Evolutionary conservation across 176 grass and related monocot genomes (phyloP).

Genomic region (Carex kokanica): DNA sequence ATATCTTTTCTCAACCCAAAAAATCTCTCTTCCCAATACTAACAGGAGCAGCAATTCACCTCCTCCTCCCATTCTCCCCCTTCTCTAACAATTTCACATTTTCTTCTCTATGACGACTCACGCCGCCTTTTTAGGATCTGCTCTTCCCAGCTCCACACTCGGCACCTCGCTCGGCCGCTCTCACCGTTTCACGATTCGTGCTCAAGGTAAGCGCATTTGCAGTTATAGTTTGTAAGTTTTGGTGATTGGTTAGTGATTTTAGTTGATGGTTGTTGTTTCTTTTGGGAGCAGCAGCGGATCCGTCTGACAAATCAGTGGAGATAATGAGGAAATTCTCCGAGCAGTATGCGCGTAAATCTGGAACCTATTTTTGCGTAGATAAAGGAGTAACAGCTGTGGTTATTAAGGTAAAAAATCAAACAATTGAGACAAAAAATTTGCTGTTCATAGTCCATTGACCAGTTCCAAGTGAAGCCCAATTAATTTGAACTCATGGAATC

Average conservation of each 20-base stretch:
- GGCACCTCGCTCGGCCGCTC: neutral
- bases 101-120: constrained; percentile 24
- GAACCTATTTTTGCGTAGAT: constrained; percentile 81
- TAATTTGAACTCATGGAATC: neutral
- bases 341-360: constrained; percentile 82
- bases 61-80: neutral
- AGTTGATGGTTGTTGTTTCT: neutral
- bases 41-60: neutral
- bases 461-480: neutral
- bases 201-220: constrained; percentile 3
- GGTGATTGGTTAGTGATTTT: neutral
- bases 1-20: constrained; percentile 12
- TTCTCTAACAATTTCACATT: neutral
- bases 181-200: constrained; percentile 12
- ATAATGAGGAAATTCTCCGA: constrained; percentile 99
- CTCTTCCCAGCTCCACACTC: neutral
- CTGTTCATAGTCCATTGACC: neutral
- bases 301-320: constrained; percentile 75
- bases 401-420: constrained; percentile 52
- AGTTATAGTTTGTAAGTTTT: neutral
- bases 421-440: neutral
- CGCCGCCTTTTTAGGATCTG: constrained; percentile 13
- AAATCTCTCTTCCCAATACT: constrained; percentile 21
- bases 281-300: constrained; percentile 31
- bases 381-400: constrained; percentile 93